Percentiles rank a stretch among this genome's conserved stretches.
These are phyloP conservation scores for Sinapis alba DNA, from an alignment of 441 rosid genomes.

Conservation along the genomic window DNA sequence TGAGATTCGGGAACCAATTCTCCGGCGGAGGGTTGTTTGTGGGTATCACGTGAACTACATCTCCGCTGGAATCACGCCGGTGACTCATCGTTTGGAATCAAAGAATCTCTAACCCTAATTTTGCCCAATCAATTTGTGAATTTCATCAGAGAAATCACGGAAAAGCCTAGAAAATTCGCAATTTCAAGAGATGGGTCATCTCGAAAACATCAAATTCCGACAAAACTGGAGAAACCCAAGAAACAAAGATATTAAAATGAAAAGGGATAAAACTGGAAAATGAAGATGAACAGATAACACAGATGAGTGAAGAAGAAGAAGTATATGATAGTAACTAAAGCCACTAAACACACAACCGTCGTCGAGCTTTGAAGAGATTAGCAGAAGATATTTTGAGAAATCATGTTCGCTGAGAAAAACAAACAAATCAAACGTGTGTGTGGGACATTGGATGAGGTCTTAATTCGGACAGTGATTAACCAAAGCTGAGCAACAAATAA, in stretches of 20 bases:
- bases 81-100: constrained; percentile 50
- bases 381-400: constrained; percentile 20
- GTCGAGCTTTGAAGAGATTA: constrained; percentile 22
- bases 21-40: constrained; percentile 51
- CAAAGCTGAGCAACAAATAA: neutral
- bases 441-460: constrained; percentile 31
- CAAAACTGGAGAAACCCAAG: constrained; percentile 34
- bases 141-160: constrained; percentile 17
- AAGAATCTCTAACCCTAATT: constrained; percentile 39
- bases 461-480: constrained; percentile 19
- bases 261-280: neutral
- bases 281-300: neutral
- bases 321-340: neutral
- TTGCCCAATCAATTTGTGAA: neutral
- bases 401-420: constrained; percentile 8
- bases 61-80: constrained; percentile 62
- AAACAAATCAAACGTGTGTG: constrained; percentile 6
- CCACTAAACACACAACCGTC: constrained; percentile 9
- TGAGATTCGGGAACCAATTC: constrained; percentile 63
- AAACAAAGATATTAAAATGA: neutral
- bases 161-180: constrained; percentile 18
- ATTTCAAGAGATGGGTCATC: constrained; percentile 36
- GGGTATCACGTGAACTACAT: constrained; percentile 76
- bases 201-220: constrained; percentile 26
- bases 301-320: neutral